A percentile compares a stretch with the other conserved stretches of the same genome.
Evolutionary conservation across 176 grass and related monocot species (phyloP).

Genomic region (Poa pratensis): DNA sequence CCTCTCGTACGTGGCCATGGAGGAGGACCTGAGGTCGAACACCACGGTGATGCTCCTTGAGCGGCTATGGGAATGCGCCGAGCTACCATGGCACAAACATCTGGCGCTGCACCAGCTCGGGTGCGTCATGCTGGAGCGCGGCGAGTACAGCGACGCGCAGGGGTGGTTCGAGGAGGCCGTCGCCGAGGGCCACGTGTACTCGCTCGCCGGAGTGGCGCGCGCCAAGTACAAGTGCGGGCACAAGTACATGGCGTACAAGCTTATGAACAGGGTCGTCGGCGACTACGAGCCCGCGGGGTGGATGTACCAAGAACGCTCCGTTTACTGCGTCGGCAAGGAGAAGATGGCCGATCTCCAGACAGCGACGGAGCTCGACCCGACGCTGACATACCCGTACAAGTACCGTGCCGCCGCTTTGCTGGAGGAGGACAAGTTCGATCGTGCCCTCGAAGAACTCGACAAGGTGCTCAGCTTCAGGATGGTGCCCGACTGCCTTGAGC

Average conservation of each 20-base stretch:
- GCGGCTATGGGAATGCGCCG: constrained; percentile 66
- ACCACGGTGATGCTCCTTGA: constrained; percentile 87
- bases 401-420: constrained; percentile 66
- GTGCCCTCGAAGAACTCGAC: constrained; percentile 71
- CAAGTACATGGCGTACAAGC: constrained; percentile 92
- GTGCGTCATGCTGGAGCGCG: constrained; percentile 88
- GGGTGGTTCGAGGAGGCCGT: constrained; percentile 87
- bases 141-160: constrained; percentile 87
- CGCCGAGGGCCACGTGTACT: constrained; percentile 81
- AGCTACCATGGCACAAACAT: constrained; percentile 75
- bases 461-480: constrained; percentile 88
- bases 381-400: constrained; percentile 82
- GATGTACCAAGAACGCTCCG: constrained; percentile 89
- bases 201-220: constrained; percentile 73
- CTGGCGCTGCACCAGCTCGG: constrained; percentile 82
- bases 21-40: constrained; percentile 86
- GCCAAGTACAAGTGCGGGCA: constrained; percentile 91
- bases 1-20: constrained; percentile 80
- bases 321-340: constrained; percentile 86
- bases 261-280: constrained; percentile 65
- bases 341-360: constrained; percentile 66
- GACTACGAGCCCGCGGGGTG: constrained; percentile 67
- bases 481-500: constrained; percentile 78
- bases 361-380: constrained; percentile 77
- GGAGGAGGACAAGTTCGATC: constrained; percentile 78